Evolutionary conservation across 1,139 yeast genomes (phyloP).

Genomic region (Komagataea norvegica): DNA sequence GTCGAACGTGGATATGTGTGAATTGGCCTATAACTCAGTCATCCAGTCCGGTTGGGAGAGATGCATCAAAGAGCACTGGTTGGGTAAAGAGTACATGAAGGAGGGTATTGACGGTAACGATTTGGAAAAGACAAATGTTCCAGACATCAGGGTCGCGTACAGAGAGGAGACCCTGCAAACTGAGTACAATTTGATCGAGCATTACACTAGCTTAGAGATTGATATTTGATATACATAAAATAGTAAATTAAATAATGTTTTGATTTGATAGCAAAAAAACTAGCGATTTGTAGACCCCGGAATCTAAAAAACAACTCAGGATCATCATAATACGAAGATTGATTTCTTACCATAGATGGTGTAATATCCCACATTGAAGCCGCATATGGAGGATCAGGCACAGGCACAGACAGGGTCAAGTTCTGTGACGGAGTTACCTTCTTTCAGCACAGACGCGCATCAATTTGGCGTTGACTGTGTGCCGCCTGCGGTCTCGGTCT

Average conservation of each 20-base stretch:
- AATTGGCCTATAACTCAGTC: constrained; percentile 78
- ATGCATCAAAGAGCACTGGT: constrained; percentile 83
- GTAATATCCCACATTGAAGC: no score
- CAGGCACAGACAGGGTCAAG: no score
- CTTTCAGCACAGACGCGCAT: no score
- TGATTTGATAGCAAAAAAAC: no score
- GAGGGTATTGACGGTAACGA: constrained; percentile 78
- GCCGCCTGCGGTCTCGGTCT: no score
- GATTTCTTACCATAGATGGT: no score
- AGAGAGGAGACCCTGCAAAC: constrained; percentile 76
- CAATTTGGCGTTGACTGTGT: no score
- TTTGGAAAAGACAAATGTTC: constrained; percentile 92
- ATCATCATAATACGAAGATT: no score
- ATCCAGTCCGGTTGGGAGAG: constrained; percentile 91
- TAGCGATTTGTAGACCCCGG: no score
- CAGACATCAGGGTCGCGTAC: constrained; percentile 77
- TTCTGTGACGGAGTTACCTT: no score
- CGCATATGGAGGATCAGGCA: no score
- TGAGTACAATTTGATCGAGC: constrained; percentile 67
- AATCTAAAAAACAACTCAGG: no score
- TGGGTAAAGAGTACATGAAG: constrained; percentile 62
- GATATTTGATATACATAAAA: background rate
- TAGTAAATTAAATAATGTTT: background rate
- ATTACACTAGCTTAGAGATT: constrained; percentile 39
- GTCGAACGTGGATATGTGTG: constrained; percentile 96